A percentile compares a stretch with the other conserved stretches of the same genome.
phyloP scores from a whole-genome alignment of 2,329 filamentous ascomycete species.

The Fusarium sp. region DNA sequence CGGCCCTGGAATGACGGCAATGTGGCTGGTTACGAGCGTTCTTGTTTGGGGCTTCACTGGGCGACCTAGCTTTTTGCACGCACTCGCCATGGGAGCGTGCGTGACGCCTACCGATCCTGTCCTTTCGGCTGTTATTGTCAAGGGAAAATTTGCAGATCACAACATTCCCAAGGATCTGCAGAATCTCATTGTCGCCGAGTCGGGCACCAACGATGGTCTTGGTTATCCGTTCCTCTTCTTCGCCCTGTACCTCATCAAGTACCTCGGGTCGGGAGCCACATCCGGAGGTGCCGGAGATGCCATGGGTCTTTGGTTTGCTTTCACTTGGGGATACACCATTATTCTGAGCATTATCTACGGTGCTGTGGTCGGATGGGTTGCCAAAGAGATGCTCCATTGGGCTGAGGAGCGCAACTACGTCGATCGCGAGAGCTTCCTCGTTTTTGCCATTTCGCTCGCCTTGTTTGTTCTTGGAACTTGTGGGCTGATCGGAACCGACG shows the following conservation, averaged over 20 bases:
- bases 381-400: slow-evolving; percentile 85
- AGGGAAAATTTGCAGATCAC: slow-evolving; percentile 92
- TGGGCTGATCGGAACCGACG: slow-evolving; percentile 88
- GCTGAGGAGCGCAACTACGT: slow-evolving; percentile 85
- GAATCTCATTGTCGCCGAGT: slow-evolving; percentile 84
- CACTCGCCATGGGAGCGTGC: slow-evolving; percentile 83
- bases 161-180: slow-evolving; percentile 87
- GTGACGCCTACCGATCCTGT: slow-evolving; percentile 95
- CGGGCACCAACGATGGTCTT: slow-evolving; percentile 88
- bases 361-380: slow-evolving; percentile 80
- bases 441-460: slow-evolving; percentile 86
- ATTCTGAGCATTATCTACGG: slow-evolving; percentile 84
- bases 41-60: slow-evolving; percentile 83
- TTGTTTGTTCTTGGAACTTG: slow-evolving; percentile 90
- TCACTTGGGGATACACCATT: slow-evolving; percentile 88
- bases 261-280: slow-evolving; percentile 64
- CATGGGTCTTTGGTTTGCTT: slow-evolving; percentile 84
- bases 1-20: slow-evolving; percentile 84
- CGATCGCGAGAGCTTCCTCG: slow-evolving; percentile 87
- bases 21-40: slow-evolving; percentile 88
- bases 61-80: slow-evolving; percentile 78
- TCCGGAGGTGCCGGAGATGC: slow-evolving; percentile 73
- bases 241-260: slow-evolving; percentile 85
- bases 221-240: slow-evolving; percentile 92
- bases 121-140: slow-evolving; percentile 89